These are phyloP conservation scores for Podila clonocystis DNA, from an alignment of 192 early-diverging fungal genomes.

Conservation along the genomic window DNA sequence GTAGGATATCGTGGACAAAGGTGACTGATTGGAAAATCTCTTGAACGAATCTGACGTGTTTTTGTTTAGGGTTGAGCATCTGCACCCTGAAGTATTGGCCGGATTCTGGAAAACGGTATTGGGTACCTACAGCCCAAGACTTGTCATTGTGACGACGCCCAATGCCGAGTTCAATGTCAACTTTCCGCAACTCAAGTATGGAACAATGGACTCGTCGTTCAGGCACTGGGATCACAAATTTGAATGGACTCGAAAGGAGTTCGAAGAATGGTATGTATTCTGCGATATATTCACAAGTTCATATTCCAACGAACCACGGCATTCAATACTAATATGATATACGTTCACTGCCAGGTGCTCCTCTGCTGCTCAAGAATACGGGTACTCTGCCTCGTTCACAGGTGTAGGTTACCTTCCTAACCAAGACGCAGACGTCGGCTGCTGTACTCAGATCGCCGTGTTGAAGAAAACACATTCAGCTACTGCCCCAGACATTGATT, in stretches of 20 bases:
- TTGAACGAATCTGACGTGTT: neutral
- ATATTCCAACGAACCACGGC: no score
- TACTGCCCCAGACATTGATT: neutral
- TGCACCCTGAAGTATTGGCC: slow-evolving; percentile 65
- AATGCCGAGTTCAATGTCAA: slow-evolving; percentile 94
- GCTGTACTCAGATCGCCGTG: slow-evolving; percentile 82
- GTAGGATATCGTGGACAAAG: neutral
- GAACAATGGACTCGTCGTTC: slow-evolving; percentile 67
- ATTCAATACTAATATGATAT: no score
- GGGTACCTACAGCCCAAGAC: slow-evolving; percentile 72
- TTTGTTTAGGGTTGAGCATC: slow-evolving; percentile 78
- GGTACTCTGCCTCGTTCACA: slow-evolving; percentile 70
- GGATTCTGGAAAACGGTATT: slow-evolving; percentile 70
- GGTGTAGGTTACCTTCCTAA: slow-evolving; percentile 68
- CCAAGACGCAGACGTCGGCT: slow-evolving; percentile 59
- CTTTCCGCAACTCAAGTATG: slow-evolving; percentile 82
- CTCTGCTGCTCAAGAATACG: slow-evolving; percentile 62
- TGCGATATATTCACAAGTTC: no score
- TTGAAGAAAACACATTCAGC: slow-evolving; percentile 42
- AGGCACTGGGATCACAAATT: slow-evolving; percentile 92
- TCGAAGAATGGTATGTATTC: slow-evolving; percentile 72
- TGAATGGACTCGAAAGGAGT: slow-evolving; percentile 94
- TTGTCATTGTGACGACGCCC: slow-evolving; percentile 80
- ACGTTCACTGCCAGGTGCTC: slow-evolving; percentile 38
- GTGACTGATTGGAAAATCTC: no score